These are phyloP conservation scores for Nannizzia gypsea DNA, from an alignment of 2,329 filamentous ascomycete species.

Conservation along the genomic window DNA sequence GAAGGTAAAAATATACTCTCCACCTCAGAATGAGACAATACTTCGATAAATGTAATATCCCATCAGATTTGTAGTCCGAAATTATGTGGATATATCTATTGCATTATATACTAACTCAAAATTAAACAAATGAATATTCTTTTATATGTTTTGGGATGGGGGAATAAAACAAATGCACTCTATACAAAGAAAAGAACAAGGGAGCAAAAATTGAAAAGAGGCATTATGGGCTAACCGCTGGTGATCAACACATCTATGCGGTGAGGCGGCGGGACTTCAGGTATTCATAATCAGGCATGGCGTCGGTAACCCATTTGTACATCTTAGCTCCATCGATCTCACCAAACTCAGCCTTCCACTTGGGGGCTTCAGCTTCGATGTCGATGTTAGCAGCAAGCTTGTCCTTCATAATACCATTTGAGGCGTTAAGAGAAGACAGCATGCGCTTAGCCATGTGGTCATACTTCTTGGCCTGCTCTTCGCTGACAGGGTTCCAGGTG, in stretches of 20 bases:
- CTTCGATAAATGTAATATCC: too few relatives aligned
- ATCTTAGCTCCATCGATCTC: slow-evolving; percentile 18
- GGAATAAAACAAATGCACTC: not conserved
- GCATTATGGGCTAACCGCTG: not conserved
- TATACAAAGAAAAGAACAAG: not conserved
- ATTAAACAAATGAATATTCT: not conserved
- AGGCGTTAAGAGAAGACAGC: slow-evolving; percentile 22
- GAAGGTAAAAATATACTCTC: too few relatives aligned
- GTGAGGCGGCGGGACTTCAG: slow-evolving; percentile 17
- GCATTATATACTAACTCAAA: not conserved
- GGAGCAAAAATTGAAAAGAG: not conserved
- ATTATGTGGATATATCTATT: not conserved
- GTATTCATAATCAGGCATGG: slow-evolving; percentile 33
- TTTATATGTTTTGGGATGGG: not conserved
- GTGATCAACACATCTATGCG: not conserved
- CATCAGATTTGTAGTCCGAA: too few relatives aligned
- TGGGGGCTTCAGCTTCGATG: slow-evolving; percentile 22
- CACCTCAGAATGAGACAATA: too few relatives aligned
- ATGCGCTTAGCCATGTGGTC: slow-evolving; percentile 12
- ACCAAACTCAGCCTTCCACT: slow-evolving; percentile 29
- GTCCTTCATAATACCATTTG: slow-evolving; percentile 24
- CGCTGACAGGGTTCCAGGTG: slow-evolving; percentile 20
- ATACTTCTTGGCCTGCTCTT: not conserved
- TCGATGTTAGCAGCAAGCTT: slow-evolving; percentile 23
- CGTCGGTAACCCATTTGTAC: slow-evolving; percentile 20